Conservation (phyloP, 129 eudicot genomes). For the Escallonia rubra region DNA sequence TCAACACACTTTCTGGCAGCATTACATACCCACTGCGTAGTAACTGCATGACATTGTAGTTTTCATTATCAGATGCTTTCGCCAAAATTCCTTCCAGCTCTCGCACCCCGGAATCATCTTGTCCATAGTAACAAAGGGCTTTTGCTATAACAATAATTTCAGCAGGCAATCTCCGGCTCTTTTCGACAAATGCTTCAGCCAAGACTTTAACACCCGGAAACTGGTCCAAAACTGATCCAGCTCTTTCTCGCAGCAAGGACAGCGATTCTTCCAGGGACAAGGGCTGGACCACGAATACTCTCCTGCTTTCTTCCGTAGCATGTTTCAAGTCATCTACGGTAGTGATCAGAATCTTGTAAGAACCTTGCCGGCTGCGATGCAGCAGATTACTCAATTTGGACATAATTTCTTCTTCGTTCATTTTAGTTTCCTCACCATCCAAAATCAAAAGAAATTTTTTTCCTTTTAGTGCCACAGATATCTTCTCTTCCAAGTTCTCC, state of each 20-base stretch:
- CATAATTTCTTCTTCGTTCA: not conserved
- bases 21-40: too few relatives aligned
- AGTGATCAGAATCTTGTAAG: slow-evolving; percentile 6
- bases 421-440: slow-evolving; percentile 11
- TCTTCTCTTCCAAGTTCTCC: not conserved
- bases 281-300: slow-evolving; percentile 4
- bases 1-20: slow-evolving; percentile 6
- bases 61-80: slow-evolving; percentile 14
- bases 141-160: slow-evolving; percentile 24
- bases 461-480: not conserved
- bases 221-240: not conserved
- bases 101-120: slow-evolving; percentile 7
- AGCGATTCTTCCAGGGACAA: slow-evolving; percentile 7
- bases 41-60: not conserved
- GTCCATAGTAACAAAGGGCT: slow-evolving; percentile 16
- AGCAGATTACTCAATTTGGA: not conserved
- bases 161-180: slow-evolving; percentile 17
- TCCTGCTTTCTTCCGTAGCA: not conserved
- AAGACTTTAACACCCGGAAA: not conserved
- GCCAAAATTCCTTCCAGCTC: slow-evolving; percentile 12
- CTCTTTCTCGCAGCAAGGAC: slow-evolving; percentile 10
- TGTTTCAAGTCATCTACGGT: not conserved
- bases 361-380: not conserved
- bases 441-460: not conserved
- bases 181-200: slow-evolving; percentile 5